Base-by-base conservation (phyloP, 192 early-diverging fungal species). In the Backusella parvicylindrica region DNA sequence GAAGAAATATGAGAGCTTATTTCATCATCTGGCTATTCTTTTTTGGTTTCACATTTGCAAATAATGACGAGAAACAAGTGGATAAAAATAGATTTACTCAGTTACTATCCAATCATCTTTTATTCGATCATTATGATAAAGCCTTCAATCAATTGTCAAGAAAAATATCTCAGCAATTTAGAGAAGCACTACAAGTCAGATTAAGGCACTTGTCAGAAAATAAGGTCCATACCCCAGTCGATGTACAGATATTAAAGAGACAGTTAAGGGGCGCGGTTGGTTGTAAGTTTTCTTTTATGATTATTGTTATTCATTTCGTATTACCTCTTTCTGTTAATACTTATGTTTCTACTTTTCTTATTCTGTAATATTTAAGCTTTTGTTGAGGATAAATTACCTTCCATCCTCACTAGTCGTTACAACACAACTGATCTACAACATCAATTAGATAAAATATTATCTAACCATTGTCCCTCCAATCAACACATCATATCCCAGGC, bases 121-220 rank as follows among this genome's bases (percentile, higher is more conserved):
- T 70, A 47, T 70, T 70, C 40, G 68, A 70, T 31, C 68, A 70
- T 47, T 70, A 38, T 40, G 68, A 70, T 47, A 41, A 70, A 30
- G 68, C 68, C 11, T 70, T 40, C 40, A 41, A 26, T 28, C 68
- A 47, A 33, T 47, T 70, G 40, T 70, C 68, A 4, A 47, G 37
- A 32, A 70, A 70, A 26, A 70, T 70, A n/a, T 70, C 68, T 30
- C 28, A n/a, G 7, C 68, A 70, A 43, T 70, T 70, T 47, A 35
- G 68, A 47, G 38, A 70, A 41, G 37, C 68, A 15, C 38, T 70
- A 30, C 68, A 70, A 28, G 26, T 70, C 41, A 70, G 32, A 28
- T 16, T 70, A 21, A 70, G 28, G 18, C 38, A 70, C 21, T 15
- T 47, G 41, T 68, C 67, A 36, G 40, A 70, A 30, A 15, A 47